Percentiles rank a stretch among this genome's conserved stretches.
phyloP scores from a whole-genome alignment of 2,329 filamentous ascomycete species.

The Juglanconis juglandina region DNA sequence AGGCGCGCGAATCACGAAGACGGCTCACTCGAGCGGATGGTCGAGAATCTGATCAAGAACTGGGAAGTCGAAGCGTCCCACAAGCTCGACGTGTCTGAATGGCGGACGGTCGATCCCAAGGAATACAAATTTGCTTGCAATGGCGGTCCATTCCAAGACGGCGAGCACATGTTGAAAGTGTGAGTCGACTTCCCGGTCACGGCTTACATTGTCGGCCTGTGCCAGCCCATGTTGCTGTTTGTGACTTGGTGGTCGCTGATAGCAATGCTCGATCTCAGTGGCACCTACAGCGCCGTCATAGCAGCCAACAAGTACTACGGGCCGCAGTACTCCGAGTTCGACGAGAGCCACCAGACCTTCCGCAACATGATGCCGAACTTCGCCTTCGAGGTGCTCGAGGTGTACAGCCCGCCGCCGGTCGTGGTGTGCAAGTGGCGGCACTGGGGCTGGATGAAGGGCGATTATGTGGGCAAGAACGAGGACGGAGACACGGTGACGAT shows the following conservation, averaged over 20 bases:
- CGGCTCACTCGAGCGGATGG: conserved; percentile 55
- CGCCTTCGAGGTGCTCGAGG: conserved; percentile 67
- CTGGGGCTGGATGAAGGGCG: conserved; percentile 64
- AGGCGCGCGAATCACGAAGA: conserved; percentile 54
- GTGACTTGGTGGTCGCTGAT: not conserved
- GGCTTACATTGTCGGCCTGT: too few species aligned
- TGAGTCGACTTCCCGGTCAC: conserved; percentile 31
- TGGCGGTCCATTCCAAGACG: conserved; percentile 52
- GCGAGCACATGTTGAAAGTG: conserved; percentile 62
- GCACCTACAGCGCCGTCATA: conserved; percentile 66
- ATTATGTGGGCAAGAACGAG: conserved; percentile 64
- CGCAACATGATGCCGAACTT: conserved; percentile 72
- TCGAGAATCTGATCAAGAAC: conserved; percentile 70
- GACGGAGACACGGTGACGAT: conserved; percentile 60
- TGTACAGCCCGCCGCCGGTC: conserved; percentile 61
- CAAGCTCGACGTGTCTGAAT: conserved; percentile 59
- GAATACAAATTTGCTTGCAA: conserved; percentile 64
- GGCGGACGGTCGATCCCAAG: conserved; percentile 60
- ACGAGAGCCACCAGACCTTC: conserved; percentile 65
- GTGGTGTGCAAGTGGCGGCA: conserved; percentile 66
- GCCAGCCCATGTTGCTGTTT: too few species aligned
- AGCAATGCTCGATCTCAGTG: conserved; percentile 3
- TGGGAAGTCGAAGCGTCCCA: conserved; percentile 71
- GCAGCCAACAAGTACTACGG: conserved; percentile 62
- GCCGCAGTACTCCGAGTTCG: conserved; percentile 58